phyloP scores from a whole-genome alignment of 2,329 filamentous ascomycete species.

The Hypoxylon sp. region DNA sequence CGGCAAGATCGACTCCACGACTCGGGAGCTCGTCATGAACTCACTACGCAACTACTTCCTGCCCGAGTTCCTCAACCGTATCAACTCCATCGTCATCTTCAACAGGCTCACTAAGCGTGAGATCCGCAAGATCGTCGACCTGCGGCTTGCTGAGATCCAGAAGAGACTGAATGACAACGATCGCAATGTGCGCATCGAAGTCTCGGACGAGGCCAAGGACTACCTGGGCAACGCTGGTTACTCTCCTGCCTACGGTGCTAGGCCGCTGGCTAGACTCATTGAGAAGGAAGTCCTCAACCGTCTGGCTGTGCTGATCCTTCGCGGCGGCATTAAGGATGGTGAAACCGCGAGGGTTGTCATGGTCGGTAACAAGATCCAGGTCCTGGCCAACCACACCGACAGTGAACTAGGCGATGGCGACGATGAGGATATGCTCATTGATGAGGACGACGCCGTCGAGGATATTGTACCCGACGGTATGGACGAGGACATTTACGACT shows the following conservation, averaged over 20 bases:
- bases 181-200: constrained; percentile 86
- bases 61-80: constrained; percentile 98
- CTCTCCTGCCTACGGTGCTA: constrained; percentile 93
- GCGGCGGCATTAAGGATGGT: constrained; percentile 86
- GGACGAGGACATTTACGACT: constrained; percentile 69
- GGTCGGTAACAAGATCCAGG: constrained; percentile 81
- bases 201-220: constrained; percentile 87
- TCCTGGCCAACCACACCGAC: constrained; percentile 83
- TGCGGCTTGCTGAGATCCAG: constrained; percentile 90
- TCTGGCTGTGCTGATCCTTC: constrained; percentile 89
- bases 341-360: constrained; percentile 85
- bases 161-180: constrained; percentile 87
- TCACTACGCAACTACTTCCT: constrained; percentile 96
- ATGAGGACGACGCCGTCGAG: constrained; percentile 78
- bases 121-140: constrained; percentile 95
- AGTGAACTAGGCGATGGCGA: constrained; percentile 67
- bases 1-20: constrained; percentile 87
- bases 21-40: constrained; percentile 89
- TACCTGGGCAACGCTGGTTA: constrained; percentile 94
- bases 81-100: constrained; percentile 96
- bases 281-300: constrained; percentile 98
- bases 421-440: constrained; percentile 79
- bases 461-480: constrained; percentile 73
- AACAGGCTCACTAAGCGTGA: constrained; percentile 91
- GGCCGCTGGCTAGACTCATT: constrained; percentile 88